Evolutionary conservation across 768 basidiomycete species (phyloP).

Genomic region (Lactarius deliciosus): DNA sequence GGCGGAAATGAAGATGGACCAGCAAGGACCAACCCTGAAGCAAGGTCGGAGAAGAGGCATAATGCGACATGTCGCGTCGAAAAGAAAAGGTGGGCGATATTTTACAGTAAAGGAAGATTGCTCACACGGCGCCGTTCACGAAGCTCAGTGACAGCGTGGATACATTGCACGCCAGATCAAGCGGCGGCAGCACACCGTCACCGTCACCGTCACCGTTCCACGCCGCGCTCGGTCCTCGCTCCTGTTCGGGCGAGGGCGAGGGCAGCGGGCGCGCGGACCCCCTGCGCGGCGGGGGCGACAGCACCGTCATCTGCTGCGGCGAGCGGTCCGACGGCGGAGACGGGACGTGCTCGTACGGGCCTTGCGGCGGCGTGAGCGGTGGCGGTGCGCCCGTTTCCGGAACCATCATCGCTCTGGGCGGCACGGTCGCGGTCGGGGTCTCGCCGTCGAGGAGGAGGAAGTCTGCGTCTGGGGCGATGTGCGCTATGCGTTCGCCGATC

Average conservation of each 20-base stretch:
- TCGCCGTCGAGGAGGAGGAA: conserved; percentile 49
- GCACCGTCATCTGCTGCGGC: conserved; percentile 45
- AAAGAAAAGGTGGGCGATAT: background rate
- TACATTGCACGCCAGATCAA: conserved; percentile 26
- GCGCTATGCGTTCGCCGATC: conserved; percentile 65
- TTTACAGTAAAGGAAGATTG: background rate
- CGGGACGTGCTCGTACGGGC: conserved; percentile 34
- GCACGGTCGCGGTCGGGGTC: conserved; percentile 14
- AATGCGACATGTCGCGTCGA: too few species aligned
- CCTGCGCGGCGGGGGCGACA: conserved; percentile 65
- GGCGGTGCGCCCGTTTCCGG: background rate
- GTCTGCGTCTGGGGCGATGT: conserved; percentile 52
- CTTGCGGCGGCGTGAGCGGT: conserved; percentile 31
- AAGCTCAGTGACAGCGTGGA: conserved; percentile 30
- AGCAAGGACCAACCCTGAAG: background rate
- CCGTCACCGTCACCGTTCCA: conserved; percentile 4
- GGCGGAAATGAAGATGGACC: background rate
- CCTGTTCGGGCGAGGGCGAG: conserved; percentile 20
- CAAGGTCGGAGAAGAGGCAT: background rate
- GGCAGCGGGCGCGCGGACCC: conserved; percentile 39
- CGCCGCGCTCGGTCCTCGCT: conserved; percentile 15
- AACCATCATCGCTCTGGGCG: background rate
- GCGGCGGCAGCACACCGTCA: background rate
- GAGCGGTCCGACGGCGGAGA: conserved; percentile 29
- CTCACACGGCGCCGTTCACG: conserved; percentile 25